Evolutionary conservation across 2,329 filamentous ascomycete species (phyloP).

Genomic region (Epichloe scottii): DNA sequence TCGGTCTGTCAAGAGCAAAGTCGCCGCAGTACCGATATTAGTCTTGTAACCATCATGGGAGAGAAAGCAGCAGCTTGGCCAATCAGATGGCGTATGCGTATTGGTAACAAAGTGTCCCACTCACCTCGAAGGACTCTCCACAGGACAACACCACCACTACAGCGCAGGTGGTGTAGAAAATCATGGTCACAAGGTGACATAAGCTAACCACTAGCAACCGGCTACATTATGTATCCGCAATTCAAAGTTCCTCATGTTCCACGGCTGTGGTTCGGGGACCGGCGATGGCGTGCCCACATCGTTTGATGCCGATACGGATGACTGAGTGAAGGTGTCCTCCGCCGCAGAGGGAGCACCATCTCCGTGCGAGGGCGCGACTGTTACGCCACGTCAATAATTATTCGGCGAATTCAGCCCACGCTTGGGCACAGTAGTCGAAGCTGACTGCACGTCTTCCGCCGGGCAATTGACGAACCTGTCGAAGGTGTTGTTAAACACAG

Average conservation of each 20-base stretch:
- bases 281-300: not conserved
- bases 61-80: not conserved
- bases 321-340: not conserved
- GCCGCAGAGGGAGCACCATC: not conserved
- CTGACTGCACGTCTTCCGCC: not conserved
- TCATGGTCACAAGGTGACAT: conserved; percentile 3
- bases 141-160: not conserved
- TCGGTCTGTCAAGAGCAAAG: too few relatives aligned
- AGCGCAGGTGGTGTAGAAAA: not conserved
- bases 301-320: not conserved
- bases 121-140: not conserved
- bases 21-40: too few relatives aligned
- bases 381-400: not conserved
- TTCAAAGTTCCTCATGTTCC: not conserved
- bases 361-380: not conserved
- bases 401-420: not conserved
- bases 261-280: not conserved
- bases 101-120: not conserved
- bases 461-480: not conserved
- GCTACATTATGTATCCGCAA: not conserved
- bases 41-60: not conserved
- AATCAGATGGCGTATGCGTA: not conserved
- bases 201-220: not conserved
- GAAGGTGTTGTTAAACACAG: not conserved
- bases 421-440: not conserved